phyloP scores from a whole-genome alignment of 2,329 filamentous ascomycete species.

The Diaporthe sp. region DNA sequence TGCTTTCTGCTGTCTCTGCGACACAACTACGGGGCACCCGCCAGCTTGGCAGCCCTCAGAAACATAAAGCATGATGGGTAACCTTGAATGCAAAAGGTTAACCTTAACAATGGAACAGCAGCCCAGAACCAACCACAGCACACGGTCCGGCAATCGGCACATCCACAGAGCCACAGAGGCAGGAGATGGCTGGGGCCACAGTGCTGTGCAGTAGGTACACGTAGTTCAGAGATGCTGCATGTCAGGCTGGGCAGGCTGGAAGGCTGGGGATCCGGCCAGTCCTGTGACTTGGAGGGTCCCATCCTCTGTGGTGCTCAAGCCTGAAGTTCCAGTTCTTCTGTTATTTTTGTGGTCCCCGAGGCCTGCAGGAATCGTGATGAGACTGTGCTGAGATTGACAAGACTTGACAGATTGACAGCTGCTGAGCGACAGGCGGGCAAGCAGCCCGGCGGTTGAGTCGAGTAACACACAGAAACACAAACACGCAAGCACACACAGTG shows the following conservation, averaged over 20 bases:
- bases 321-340: not conserved
- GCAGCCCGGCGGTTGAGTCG: not conserved
- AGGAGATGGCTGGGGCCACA: slow-evolving; percentile 13
- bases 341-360: slow-evolving; percentile 17
- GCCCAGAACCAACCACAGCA: not conserved
- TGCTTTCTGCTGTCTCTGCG: not conserved
- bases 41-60: slow-evolving; percentile 28
- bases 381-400: not conserved
- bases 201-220: not conserved
- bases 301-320: slow-evolving; percentile 9
- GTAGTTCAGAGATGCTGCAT: not conserved
- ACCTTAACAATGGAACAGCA: slow-evolving; percentile 22
- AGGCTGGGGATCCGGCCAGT: not conserved
- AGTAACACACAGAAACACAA: not conserved
- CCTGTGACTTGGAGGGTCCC: slow-evolving; percentile 8
- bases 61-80: slow-evolving; percentile 17
- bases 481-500: not conserved
- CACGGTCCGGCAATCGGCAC: slow-evolving; percentile 5
- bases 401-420: slow-evolving; percentile 19
- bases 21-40: slow-evolving; percentile 28
- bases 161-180: not conserved
- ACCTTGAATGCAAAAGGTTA: slow-evolving; percentile 32
- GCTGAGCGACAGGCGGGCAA: slow-evolving; percentile 5
- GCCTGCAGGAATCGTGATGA: slow-evolving; percentile 16
- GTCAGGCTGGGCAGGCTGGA: not conserved